phyloP scores from a whole-genome alignment of 257 asterid genomes.

The Gardenia jasminoides region DNA sequence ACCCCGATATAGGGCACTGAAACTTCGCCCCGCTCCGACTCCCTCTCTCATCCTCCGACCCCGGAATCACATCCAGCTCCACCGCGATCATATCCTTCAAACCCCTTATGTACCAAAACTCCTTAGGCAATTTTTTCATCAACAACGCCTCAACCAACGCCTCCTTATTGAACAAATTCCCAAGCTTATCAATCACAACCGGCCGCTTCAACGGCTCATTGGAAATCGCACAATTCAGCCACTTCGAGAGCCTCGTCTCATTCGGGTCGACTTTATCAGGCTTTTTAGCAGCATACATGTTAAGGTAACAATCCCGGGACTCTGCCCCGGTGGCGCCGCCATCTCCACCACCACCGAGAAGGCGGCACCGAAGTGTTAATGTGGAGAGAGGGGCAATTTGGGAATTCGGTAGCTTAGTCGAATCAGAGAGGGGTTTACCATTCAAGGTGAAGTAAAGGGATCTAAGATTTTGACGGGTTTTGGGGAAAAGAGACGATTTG shows the following conservation, averaged over 20 bases:
- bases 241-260: constrained; percentile 73
- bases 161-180: constrained; percentile 88
- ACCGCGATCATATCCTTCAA: constrained; percentile 89
- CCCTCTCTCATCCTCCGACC: constrained; percentile 31
- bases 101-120: constrained; percentile 75
- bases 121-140: constrained; percentile 78
- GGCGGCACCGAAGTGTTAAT: constrained; percentile 54
- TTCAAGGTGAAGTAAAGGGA: constrained; percentile 58
- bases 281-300: constrained; percentile 81
- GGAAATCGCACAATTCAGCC: constrained; percentile 78
- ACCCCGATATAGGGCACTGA: constrained; percentile 79
- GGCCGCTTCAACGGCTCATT: constrained; percentile 79
- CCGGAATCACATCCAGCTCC: constrained; percentile 52
- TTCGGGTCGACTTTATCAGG: constrained; percentile 85
- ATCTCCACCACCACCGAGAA: constrained; percentile 86
- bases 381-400: constrained; percentile 53
- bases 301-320: constrained; percentile 82
- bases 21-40: constrained; percentile 36
- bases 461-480: constrained; percentile 9
- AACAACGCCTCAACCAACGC: constrained; percentile 81
- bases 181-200: constrained; percentile 70
- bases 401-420: constrained; percentile 36
- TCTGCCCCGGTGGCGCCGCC: constrained; percentile 98
- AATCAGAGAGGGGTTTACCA: constrained; percentile 54
- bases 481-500: constrained; percentile 43